Conservation (phyloP, 345 rosid genomes). For the Mangifera indica region DNA sequence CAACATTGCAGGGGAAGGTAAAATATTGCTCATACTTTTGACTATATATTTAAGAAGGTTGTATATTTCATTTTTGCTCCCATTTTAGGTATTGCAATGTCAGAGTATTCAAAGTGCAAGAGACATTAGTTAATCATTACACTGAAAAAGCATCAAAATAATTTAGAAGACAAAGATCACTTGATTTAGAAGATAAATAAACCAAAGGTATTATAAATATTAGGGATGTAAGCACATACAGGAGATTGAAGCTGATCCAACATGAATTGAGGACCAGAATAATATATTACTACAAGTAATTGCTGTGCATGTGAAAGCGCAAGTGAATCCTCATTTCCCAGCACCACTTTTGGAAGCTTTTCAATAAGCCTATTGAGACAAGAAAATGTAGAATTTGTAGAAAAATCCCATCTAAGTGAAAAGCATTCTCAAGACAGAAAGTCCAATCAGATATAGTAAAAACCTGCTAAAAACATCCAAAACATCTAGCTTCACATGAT, state of each 20-base stretch:
- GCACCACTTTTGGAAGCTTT: conserved; percentile 82
- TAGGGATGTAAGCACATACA: conserved; percentile 46
- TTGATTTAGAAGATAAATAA: not conserved
- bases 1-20: conserved; percentile 15
- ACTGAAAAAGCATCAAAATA: not conserved
- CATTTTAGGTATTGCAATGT: not conserved
- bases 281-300: conserved; percentile 72
- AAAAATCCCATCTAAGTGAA: conserved; percentile 8
- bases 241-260: conserved; percentile 78
- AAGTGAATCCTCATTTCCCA: conserved; percentile 66
- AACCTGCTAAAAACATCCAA: conserved; percentile 69
- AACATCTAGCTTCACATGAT: conserved; percentile 49
- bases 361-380: conserved; percentile 58
- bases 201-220: not conserved
- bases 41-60: not conserved
- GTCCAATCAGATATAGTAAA: conserved; percentile 24
- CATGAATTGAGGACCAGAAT: conserved; percentile 77
- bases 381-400: conserved; percentile 13
- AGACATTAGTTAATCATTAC: not conserved
- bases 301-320: conserved; percentile 73
- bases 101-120: not conserved
- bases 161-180: not conserved
- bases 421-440: conserved; percentile 2
- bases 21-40: not conserved
- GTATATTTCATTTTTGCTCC: not conserved